phyloP scores from a whole-genome alignment of 2,329 filamentous ascomycete species.

The Colletotrichum eremochloae region DNA sequence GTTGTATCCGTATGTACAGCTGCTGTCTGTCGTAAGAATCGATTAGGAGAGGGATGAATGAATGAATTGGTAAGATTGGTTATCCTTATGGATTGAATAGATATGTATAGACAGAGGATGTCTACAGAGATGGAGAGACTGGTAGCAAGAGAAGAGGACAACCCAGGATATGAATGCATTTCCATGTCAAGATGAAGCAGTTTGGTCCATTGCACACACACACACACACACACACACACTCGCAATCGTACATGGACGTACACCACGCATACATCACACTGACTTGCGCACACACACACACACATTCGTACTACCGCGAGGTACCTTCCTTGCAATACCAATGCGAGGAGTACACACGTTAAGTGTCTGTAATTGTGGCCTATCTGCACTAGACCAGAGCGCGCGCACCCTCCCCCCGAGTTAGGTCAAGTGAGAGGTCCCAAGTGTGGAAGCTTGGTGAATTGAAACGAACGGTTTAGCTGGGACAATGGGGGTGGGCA shows the following conservation, averaged over 20 bases:
- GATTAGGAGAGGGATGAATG: constrained; percentile 20
- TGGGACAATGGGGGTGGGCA: constrained; percentile 22
- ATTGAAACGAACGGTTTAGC: constrained; percentile 42
- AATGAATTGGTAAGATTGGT: constrained; percentile 22
- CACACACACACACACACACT: neutral
- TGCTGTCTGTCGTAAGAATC: constrained; percentile 19
- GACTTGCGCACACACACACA: constrained; percentile 9
- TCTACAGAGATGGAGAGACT: constrained; percentile 10
- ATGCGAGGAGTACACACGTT: constrained; percentile 2
- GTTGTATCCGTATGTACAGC: constrained; percentile 1
- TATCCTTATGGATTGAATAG: constrained; percentile 27
- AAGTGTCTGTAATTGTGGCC: neutral
- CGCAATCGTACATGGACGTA: neutral
- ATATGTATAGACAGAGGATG: constrained; percentile 4
- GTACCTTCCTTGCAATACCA: neutral
- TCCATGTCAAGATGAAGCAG: constrained; percentile 14
- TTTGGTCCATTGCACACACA: constrained; percentile 25
- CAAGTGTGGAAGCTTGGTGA: constrained; percentile 39
- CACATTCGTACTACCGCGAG: constrained; percentile 1
- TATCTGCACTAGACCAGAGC: constrained; percentile 6
- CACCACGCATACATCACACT: constrained; percentile 16
- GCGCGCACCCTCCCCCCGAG: constrained; percentile 41
- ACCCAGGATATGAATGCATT: constrained; percentile 23
- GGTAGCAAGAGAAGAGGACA: constrained; percentile 3
- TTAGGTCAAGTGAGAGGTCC: constrained; percentile 39